Percentiles rank a stretch among this genome's conserved stretches.
Conservation (phyloP, 1,284 basidiomycete species). For the Ganoderma leucocontextum region DNA sequence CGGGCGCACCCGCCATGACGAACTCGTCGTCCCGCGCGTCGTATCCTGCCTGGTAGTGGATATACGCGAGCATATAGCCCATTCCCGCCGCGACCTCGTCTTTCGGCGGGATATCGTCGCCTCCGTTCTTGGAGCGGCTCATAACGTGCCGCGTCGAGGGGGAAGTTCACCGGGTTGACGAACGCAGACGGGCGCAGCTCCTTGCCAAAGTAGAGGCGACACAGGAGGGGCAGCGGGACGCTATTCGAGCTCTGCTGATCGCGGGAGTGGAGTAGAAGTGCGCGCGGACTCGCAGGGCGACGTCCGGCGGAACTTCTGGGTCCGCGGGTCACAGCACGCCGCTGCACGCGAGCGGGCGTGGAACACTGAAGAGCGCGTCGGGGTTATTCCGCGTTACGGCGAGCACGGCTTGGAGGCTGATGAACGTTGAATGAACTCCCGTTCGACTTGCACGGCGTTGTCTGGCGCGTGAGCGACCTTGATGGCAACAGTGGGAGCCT, state of each 20-base stretch:
- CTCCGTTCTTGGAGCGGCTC: not conserved
- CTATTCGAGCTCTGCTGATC: too few species aligned
- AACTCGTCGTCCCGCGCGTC: slow-evolving; percentile 45
- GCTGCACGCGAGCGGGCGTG: too few species aligned
- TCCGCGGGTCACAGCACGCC: too few species aligned
- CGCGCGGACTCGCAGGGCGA: too few species aligned
- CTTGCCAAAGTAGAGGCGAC: too few species aligned
- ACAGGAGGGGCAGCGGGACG: too few species aligned
- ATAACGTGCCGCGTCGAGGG: not conserved
- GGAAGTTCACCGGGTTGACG: too few species aligned
- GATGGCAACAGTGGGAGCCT: slow-evolving; percentile 16
- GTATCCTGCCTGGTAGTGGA: slow-evolving; percentile 38
- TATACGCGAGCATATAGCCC: slow-evolving; percentile 37
- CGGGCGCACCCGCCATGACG: slow-evolving; percentile 35
- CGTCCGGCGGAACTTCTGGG: too few species aligned
- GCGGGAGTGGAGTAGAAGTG: too few species aligned
- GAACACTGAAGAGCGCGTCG: slow-evolving; percentile 24
- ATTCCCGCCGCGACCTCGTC: slow-evolving; percentile 41
- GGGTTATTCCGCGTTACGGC: slow-evolving; percentile 9
- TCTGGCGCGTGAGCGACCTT: slow-evolving; percentile 22
- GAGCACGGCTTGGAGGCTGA: slow-evolving; percentile 7
- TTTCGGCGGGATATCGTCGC: slow-evolving; percentile 13
- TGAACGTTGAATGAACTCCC: slow-evolving; percentile 13
- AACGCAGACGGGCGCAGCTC: too few species aligned
- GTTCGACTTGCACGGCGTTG: not conserved